Evolutionary conservation across 2,329 filamentous ascomycete genomes (phyloP).

Genomic region (Alternaria alternata): DNA sequence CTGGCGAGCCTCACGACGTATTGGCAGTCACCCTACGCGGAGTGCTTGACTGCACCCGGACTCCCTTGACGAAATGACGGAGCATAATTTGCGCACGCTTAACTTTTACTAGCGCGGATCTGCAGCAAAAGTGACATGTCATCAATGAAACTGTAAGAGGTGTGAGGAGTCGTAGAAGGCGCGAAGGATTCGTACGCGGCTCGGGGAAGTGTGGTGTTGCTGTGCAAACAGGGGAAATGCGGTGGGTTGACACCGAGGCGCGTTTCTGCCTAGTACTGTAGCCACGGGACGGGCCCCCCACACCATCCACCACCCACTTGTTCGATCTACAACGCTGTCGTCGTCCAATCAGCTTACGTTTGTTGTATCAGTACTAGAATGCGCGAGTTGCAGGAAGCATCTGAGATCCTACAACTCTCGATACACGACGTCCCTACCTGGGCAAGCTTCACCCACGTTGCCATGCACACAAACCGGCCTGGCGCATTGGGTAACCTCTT

Average conservation of each 20-base stretch:
- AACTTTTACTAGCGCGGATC: not conserved
- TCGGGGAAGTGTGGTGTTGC: not conserved
- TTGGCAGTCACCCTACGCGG: not conserved
- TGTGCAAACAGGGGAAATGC: not conserved
- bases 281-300: conserved; percentile 1
- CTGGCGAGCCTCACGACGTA: not conserved
- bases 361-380: not conserved
- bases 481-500: not conserved
- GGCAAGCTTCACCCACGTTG: not conserved
- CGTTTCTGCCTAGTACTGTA: too few relatives aligned
- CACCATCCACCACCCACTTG: not conserved
- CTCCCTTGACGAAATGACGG: not conserved
- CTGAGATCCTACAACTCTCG: not conserved
- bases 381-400: not conserved
- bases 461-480: too few relatives aligned
- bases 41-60: not conserved
- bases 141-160: not conserved
- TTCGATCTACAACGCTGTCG: not conserved
- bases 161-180: not conserved
- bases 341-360: not conserved
- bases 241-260: not conserved
- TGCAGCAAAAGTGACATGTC: not conserved
- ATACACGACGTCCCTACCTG: not conserved
- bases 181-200: conserved; percentile 1
- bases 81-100: not conserved